Base-by-base conservation (phyloP, 1,139 yeast species). In the Meyerozyma smithsonii region DNA sequence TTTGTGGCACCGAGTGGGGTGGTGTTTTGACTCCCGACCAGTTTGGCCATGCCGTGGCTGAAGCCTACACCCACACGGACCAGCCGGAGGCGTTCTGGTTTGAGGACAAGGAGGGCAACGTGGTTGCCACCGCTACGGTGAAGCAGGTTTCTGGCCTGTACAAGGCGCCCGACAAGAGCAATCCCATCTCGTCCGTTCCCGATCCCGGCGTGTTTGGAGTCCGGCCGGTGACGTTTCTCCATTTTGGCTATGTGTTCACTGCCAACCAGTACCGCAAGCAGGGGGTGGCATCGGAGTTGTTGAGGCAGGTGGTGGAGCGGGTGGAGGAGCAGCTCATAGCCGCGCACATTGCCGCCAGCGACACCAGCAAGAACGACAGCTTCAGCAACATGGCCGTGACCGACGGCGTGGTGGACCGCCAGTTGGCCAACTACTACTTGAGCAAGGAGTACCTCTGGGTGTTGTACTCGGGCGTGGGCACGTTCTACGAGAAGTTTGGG, bases 361-460 rank as follows among this genome's bases (percentile, higher is more conserved):
- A 60, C 28, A 44, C 39, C 2, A 32, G 42, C 19, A 52, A 56
- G 36, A 46, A 50, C 18, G 68, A 60, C 41, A 59, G 56, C 37
- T 66, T 68, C 48, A 55, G 52, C 39, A 54, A 50, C 40, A 60
- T 66, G 70, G 69, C 65, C 4, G 47, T 48, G 11, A 46, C 55
- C 12, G 50, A 54, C 30, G 69, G 70, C 1, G 35, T 43, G n/a
- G 42, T 66, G 6, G 74, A 69, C 45, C 28, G 35, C 5, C 47
- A 46, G 10, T 55, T 69, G 52, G 72, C 69, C 20, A 54, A 56
- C 42, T 62, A 68, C 40, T 63, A 65, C 41, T 56, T 69, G 46
- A 49, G 65, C 26, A 65, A 67, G 43, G 52, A 65, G 43, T 68
- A 64, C 45, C 56, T 67, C 40, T 68, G 73, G 75, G 48, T 50